These are phyloP conservation scores for Cercis canadensis DNA, from an alignment of 306 rosid genomes.

Conservation along the genomic window DNA sequence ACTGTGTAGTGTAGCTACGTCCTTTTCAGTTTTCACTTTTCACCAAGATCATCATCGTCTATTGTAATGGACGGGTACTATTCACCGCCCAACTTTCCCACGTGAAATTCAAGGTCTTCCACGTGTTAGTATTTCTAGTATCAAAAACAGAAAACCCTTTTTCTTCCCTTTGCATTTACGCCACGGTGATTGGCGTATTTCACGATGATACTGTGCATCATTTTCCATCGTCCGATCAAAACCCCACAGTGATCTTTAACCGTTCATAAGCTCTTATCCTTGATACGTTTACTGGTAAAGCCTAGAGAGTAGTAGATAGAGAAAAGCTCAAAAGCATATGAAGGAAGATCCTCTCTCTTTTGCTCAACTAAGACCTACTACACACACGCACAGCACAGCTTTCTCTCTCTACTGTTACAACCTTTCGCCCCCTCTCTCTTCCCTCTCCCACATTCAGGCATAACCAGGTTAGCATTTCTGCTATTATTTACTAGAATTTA, in stretches of 20 bases:
- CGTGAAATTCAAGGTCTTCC: too few relatives aligned
- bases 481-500: conserved; percentile 1
- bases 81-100: too few relatives aligned
- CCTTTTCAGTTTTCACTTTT: too few relatives aligned
- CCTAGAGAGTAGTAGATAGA: conserved; percentile 3
- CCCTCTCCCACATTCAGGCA: conserved; percentile 18
- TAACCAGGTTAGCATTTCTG: conserved; percentile 54
- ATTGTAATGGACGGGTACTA: too few relatives aligned
- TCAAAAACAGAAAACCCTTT: too few relatives aligned
- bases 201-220: conserved; percentile 40
- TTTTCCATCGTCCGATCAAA: conserved; percentile 51
- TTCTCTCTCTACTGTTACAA: conserved; percentile 20
- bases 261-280: conserved; percentile 61
- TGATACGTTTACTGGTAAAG: conserved; percentile 13
- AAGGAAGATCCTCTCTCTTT: conserved; percentile 4
- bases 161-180: too few relatives aligned
- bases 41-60: too few relatives aligned
- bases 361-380: conserved; percentile 3
- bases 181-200: conserved; percentile 39
- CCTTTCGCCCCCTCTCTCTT: conserved; percentile 14
- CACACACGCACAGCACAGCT: neutral
- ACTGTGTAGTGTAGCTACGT: too few relatives aligned
- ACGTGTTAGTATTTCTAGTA: too few relatives aligned
- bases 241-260: neutral
- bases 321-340: conserved; percentile 9